Evolutionary conservation across 805 yeast species (phyloP).

Genomic region (Candida nonsorbophila): DNA sequence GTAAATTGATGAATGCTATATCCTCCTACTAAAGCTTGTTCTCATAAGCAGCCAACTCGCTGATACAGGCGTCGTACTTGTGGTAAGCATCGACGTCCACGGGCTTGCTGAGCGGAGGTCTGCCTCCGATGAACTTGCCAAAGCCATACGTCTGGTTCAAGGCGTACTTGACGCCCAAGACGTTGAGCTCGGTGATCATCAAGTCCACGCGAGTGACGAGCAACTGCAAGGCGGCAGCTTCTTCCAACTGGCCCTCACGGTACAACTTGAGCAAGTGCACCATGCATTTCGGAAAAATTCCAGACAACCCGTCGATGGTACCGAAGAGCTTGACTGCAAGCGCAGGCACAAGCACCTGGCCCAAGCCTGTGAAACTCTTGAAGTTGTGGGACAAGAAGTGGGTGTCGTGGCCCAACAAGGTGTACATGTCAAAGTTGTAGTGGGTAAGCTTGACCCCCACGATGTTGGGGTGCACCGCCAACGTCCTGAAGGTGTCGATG

Average conservation of each 20-base stretch:
- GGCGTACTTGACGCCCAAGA: slow-evolving; percentile 25
- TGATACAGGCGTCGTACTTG: too few species aligned
- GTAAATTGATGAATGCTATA: too few species aligned
- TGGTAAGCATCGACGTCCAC: too few species aligned
- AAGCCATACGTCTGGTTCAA: slow-evolving; percentile 14
- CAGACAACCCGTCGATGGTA: slow-evolving; percentile 20
- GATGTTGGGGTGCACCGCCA: slow-evolving; percentile 27
- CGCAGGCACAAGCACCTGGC: slow-evolving; percentile 19
- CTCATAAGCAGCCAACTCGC: too few species aligned
- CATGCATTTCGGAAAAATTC: slow-evolving; percentile 17
- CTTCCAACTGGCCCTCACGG: slow-evolving; percentile 10
- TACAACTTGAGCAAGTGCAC: slow-evolving; percentile 11
- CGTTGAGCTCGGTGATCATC: slow-evolving; percentile 22
- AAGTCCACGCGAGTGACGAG: slow-evolving; percentile 17
- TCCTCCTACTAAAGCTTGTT: too few species aligned
- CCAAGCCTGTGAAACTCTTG: slow-evolving; percentile 19
- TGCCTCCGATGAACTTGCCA: slow-evolving; percentile 20
- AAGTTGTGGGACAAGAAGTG: slow-evolving; percentile 12
- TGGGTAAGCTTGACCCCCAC: slow-evolving; percentile 28
- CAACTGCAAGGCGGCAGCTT: slow-evolving; percentile 16
- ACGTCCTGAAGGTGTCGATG: slow-evolving; percentile 15
- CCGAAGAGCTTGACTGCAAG: slow-evolving; percentile 16
- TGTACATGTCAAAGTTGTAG: slow-evolving; percentile 15
- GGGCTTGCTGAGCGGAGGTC: too few species aligned
- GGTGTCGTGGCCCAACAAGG: slow-evolving; percentile 12